Evolutionary conservation across 495 filamentous ascomycete species (phyloP).

Genomic region (Astrothelium subdiscretum): DNA sequence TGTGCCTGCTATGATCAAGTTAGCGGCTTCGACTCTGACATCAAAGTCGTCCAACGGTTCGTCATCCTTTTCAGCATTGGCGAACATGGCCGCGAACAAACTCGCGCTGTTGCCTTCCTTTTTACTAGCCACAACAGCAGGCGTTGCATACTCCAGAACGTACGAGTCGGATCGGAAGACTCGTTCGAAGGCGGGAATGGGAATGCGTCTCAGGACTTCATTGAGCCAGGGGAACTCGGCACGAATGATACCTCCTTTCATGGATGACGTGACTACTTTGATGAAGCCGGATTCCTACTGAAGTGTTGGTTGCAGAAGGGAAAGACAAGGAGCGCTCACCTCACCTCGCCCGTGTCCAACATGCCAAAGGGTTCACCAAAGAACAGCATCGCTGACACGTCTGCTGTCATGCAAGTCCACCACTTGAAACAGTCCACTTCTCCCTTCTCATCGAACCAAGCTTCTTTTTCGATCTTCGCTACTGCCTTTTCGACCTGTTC

Average conservation of each 20-base stretch:
- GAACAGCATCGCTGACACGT: slow-evolving; percentile 42
- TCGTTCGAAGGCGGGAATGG: background rate
- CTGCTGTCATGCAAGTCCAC: slow-evolving; percentile 46
- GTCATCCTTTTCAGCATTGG: slow-evolving; percentile 12
- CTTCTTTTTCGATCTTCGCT: slow-evolving; percentile 5
- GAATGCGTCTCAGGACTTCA: slow-evolving; percentile 4
- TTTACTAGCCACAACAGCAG: slow-evolving; percentile 8
- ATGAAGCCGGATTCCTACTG: slow-evolving; percentile 9
- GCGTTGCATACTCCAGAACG: slow-evolving; percentile 5
- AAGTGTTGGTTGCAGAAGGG: background rate
- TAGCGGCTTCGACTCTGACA: slow-evolving; percentile 31
- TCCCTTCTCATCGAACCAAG: background rate
- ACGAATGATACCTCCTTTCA: slow-evolving; percentile 11
- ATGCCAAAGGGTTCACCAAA: slow-evolving; percentile 49
- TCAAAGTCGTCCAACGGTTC: slow-evolving; percentile 27
- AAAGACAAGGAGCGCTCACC: background rate
- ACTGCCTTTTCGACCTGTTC: slow-evolving; percentile 10
- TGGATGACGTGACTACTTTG: slow-evolving; percentile 2
- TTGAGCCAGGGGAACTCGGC: slow-evolving; percentile 10
- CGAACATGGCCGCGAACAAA: slow-evolving; percentile 11
- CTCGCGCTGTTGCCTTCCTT: background rate
- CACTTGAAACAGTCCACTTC: slow-evolving; percentile 42
- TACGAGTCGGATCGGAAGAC: slow-evolving; percentile 5
- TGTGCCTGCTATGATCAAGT: slow-evolving; percentile 39
- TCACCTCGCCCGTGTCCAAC: slow-evolving; percentile 39